Conservation (phyloP, 1,139 yeast species). For the Wickerhamiella infanticola region DNA sequence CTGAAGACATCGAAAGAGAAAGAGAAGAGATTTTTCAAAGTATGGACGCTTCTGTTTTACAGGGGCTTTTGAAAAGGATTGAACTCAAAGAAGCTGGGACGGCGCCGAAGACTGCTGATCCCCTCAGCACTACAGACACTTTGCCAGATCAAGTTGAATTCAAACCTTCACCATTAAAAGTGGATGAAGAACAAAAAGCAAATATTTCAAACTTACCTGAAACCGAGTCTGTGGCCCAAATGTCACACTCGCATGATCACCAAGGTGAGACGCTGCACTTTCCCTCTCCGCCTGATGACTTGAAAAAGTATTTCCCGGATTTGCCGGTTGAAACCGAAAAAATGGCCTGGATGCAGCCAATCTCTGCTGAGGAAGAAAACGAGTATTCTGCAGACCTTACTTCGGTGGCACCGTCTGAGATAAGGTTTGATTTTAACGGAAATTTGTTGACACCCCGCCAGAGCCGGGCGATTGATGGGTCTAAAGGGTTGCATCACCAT, state of each 20-base stretch:
- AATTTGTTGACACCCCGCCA: constrained; percentile 44
- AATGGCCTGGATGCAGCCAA: constrained; percentile 80
- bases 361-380: constrained; percentile 23
- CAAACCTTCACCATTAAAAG: too few species aligned
- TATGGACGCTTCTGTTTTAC: constrained; percentile 55
- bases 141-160: too few species aligned
- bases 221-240: constrained; percentile 24
- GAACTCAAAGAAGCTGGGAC: constrained; percentile 15
- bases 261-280: constrained; percentile 36
- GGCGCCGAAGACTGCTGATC: background rate
- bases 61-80: constrained; percentile 31
- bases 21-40: constrained; percentile 48
- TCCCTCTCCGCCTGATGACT: constrained; percentile 45
- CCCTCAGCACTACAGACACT: background rate
- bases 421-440: constrained; percentile 84
- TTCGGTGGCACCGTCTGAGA: constrained; percentile 29
- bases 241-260: constrained; percentile 22
- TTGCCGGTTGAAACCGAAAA: constrained; percentile 70
- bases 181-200: background rate
- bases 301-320: constrained; percentile 78
- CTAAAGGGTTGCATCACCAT: constrained; percentile 80
- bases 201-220: background rate
- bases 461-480: constrained; percentile 32
- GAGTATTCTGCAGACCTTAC: constrained; percentile 21
- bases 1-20: constrained; percentile 49